These are phyloP conservation scores for Parascedosporium putredinis DNA, from an alignment of 2,329 filamentous ascomycete species.

Conservation along the genomic window DNA sequence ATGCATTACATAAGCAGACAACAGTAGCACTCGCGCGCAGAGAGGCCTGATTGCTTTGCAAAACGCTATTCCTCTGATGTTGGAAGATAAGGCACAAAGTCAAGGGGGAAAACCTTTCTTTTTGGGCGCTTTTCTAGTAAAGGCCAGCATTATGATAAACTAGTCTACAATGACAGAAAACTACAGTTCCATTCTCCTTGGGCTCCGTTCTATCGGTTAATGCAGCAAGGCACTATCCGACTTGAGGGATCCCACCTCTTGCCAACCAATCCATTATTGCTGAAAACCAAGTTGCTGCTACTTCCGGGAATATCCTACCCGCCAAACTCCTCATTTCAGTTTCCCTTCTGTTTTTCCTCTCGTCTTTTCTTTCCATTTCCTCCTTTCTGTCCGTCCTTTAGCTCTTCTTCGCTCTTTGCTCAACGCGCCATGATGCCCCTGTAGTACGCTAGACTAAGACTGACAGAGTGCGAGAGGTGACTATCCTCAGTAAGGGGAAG, in stretches of 20 bases:
- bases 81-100: no score
- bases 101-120: neutral
- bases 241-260: neutral
- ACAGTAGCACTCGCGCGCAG: no score
- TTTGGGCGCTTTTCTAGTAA: neutral
- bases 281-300: neutral
- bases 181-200: neutral
- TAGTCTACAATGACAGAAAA: neutral
- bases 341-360: neutral
- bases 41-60: no score
- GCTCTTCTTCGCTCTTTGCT: neutral
- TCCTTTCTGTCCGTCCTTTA: no score
- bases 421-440: slow-evolving; percentile 45
- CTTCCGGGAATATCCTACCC: neutral
- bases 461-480: slow-evolving; percentile 58
- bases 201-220: no score
- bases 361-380: no score
- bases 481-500: slow-evolving; percentile 64
- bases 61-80: no score
- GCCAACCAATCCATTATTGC: neutral
- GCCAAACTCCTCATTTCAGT: neutral
- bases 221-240: no score
- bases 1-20: no score
- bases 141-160: slow-evolving; percentile 1
- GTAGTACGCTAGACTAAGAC: slow-evolving; percentile 61